phyloP scores from a whole-genome alignment of 257 asterid species.

The Przewalskia tangutica region DNA sequence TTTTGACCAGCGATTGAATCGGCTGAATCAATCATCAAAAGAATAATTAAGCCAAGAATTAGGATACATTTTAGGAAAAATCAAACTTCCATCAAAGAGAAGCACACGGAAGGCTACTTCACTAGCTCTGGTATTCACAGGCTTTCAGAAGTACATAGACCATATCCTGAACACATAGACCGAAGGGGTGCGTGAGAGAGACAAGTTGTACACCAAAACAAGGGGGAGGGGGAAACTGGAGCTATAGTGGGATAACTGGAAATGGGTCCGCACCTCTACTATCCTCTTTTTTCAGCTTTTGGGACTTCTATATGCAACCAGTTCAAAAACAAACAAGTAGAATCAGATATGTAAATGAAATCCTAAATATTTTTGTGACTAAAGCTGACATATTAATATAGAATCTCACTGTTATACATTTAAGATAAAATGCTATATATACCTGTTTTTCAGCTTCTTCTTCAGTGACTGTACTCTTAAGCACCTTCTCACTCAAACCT shows the following conservation, averaged over 20 bases:
- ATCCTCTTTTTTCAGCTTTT: not conserved
- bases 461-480: slow-evolving; percentile 55
- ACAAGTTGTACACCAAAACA: not conserved
- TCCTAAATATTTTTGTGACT: not conserved
- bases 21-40: not conserved
- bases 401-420: not conserved
- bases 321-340: not conserved
- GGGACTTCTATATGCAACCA: not conserved
- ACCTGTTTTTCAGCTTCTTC: slow-evolving; percentile 91
- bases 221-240: not conserved
- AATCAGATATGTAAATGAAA: not conserved
- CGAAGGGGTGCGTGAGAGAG: not conserved
- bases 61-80: not conserved
- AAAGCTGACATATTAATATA: not conserved
- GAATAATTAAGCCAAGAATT: not conserved
- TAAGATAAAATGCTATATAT: not conserved
- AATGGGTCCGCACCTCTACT: not conserved
- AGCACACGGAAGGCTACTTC: not conserved
- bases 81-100: not conserved
- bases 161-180: no score
- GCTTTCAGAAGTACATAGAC: not conserved
- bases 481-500: slow-evolving; percentile 88
- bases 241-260: not conserved
- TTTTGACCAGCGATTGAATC: not conserved
- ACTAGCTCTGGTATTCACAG: not conserved